Evolutionary conservation across 1,284 basidiomycete species (phyloP).

Genomic region (Boletus smithii): DNA sequence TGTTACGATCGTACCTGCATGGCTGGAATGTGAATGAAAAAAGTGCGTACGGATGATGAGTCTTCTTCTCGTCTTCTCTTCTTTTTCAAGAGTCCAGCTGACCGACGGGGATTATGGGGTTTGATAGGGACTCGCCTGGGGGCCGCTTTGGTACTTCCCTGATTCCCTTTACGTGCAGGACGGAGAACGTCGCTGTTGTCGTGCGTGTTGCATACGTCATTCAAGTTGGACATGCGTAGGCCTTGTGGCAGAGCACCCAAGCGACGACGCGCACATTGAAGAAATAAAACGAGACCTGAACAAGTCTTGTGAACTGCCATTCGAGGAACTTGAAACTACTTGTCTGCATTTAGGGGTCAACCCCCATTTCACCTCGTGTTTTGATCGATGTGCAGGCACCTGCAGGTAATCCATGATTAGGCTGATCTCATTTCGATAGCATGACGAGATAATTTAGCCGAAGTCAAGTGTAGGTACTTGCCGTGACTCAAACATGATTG

Average conservation of each 20-base stretch:
- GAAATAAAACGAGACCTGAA: neutral
- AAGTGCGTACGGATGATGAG: neutral
- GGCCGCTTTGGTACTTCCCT: slow-evolving; percentile 12
- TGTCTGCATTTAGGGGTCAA: neutral
- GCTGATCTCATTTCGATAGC: slow-evolving; percentile 8
- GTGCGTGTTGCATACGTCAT: slow-evolving; percentile 21
- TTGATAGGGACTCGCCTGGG: slow-evolving; percentile 14
- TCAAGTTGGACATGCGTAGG: slow-evolving; percentile 22
- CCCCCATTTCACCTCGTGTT: slow-evolving; percentile 23
- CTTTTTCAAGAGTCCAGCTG: slow-evolving; percentile 1
- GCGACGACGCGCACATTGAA: slow-evolving; percentile 7
- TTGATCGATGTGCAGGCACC: slow-evolving; percentile 6
- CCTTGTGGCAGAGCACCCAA: slow-evolving; percentile 18
- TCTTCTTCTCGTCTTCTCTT: slow-evolving; percentile 7
- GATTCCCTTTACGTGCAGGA: slow-evolving; percentile 24
- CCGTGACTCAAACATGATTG: neutral
- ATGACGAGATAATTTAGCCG: neutral
- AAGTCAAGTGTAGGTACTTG: neutral
- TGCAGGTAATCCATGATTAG: neutral
- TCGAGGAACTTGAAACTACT: neutral
- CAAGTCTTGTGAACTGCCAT: neutral
- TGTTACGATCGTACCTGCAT: slow-evolving; percentile 7
- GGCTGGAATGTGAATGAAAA: neutral
- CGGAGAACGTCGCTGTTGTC: slow-evolving; percentile 4
- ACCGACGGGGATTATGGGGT: slow-evolving; percentile 8